phyloP scores from a whole-genome alignment of 768 basidiomycete species.

The Hydnomerulius pinastri region DNA sequence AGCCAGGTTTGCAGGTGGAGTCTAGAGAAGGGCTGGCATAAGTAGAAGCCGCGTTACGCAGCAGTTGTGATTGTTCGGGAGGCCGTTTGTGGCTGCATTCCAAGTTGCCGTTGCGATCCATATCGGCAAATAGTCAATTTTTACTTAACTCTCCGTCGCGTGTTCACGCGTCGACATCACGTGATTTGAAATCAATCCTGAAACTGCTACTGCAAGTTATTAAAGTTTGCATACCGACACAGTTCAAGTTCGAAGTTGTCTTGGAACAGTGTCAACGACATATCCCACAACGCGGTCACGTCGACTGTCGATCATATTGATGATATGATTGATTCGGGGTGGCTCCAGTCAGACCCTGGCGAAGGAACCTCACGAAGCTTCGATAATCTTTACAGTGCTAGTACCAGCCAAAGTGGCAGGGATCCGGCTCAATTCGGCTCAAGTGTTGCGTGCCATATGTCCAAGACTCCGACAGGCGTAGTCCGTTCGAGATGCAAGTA shows the following conservation, averaged over 20 bases:
- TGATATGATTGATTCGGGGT: too few relatives aligned
- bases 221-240: too few relatives aligned
- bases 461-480: too few relatives aligned
- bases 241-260: too few relatives aligned
- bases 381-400: too few relatives aligned
- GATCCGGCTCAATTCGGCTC: too few relatives aligned
- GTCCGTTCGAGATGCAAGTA: too few relatives aligned
- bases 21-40: slow-evolving; percentile 8
- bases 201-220: not conserved
- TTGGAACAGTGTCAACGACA: too few relatives aligned
- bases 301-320: not conserved
- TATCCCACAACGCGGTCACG: not conserved
- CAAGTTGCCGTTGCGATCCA: slow-evolving; percentile 23
- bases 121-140: slow-evolving; percentile 23
- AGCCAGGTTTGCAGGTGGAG: not conserved
- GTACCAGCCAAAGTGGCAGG: too few relatives aligned
- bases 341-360: too few relatives aligned
- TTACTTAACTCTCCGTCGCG: not conserved
- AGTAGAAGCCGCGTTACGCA: not conserved
- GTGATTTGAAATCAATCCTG: slow-evolving; percentile 23
- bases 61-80: slow-evolving; percentile 8
- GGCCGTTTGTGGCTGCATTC: slow-evolving; percentile 13
- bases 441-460: too few relatives aligned
- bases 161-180: slow-evolving; percentile 24
- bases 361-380: too few relatives aligned